phyloP scores from a whole-genome alignment of 768 basidiomycete genomes.

The Kwoniella mangroviensis region DNA sequence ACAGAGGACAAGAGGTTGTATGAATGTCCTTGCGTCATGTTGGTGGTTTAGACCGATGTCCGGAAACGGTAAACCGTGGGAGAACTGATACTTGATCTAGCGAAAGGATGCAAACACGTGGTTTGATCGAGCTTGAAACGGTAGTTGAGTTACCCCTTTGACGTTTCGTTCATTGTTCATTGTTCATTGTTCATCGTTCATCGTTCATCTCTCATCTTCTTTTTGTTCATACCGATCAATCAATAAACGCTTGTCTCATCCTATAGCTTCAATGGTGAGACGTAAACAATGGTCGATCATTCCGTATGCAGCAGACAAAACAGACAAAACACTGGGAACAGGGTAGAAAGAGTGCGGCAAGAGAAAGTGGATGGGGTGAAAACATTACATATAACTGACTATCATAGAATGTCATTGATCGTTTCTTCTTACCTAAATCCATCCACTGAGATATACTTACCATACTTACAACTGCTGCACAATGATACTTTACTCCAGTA shows the following conservation, averaged over 20 bases:
- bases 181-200: neutral
- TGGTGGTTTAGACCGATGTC: neutral
- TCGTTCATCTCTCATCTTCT: neutral
- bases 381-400: neutral
- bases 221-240: neutral
- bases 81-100: neutral
- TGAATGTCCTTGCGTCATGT: neutral
- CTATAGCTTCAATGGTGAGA: neutral
- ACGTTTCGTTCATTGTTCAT: neutral
- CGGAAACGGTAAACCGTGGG: slow-evolving; percentile 1
- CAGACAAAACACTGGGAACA: neutral
- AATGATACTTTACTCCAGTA: slow-evolving; percentile 10
- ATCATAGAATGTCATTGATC: neutral
- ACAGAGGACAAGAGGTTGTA: neutral
- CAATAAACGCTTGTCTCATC: neutral
- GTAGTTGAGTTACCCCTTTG: neutral
- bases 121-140: neutral
- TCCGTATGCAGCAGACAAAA: neutral
- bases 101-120: neutral
- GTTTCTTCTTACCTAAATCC: neutral
- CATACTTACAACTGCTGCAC: neutral
- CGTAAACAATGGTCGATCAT: slow-evolving; percentile 1
- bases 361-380: neutral
- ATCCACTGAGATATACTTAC: neutral
- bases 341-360: neutral